Evolutionary conservation across 78 protist species (phyloP).

Genomic region (Diacronema lutheri): DNA sequence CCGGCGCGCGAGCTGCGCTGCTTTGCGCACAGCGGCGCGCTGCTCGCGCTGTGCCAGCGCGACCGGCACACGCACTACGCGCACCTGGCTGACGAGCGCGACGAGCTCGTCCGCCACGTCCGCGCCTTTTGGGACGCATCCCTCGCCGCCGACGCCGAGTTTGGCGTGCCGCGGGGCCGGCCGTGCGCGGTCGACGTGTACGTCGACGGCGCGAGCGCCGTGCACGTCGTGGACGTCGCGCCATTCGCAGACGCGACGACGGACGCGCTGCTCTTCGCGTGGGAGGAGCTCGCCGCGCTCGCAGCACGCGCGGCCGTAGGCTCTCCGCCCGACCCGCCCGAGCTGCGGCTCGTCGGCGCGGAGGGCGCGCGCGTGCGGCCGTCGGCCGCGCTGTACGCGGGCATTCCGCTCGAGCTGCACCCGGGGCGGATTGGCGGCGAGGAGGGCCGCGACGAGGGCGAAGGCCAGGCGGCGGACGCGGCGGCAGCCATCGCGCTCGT

Average conservation of each 20-base stretch:
- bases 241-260: not conserved
- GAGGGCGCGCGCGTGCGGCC: too few species aligned
- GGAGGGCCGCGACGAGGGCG: too few species aligned
- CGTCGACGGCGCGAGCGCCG: not conserved
- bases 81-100: not conserved
- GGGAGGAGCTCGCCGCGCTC: not conserved
- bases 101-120: not conserved
- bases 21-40: not conserved
- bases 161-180: not conserved
- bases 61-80: not conserved
- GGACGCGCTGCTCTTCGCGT: not conserved
- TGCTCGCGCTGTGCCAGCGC: constrained; percentile 1
- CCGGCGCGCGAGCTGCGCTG: not conserved
- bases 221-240: not conserved
- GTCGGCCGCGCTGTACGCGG: too few species aligned
- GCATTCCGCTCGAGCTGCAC: too few species aligned
- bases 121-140: not conserved
- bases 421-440: too few species aligned
- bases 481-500: too few species aligned
- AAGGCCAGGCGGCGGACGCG: too few species aligned
- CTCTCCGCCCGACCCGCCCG: too few species aligned
- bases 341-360: too few species aligned
- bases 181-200: not conserved
- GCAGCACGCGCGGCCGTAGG: too few species aligned
- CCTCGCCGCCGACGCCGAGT: not conserved